phyloP scores from a whole-genome alignment of 345 rosid genomes.

The Salix koriyanagi region DNA sequence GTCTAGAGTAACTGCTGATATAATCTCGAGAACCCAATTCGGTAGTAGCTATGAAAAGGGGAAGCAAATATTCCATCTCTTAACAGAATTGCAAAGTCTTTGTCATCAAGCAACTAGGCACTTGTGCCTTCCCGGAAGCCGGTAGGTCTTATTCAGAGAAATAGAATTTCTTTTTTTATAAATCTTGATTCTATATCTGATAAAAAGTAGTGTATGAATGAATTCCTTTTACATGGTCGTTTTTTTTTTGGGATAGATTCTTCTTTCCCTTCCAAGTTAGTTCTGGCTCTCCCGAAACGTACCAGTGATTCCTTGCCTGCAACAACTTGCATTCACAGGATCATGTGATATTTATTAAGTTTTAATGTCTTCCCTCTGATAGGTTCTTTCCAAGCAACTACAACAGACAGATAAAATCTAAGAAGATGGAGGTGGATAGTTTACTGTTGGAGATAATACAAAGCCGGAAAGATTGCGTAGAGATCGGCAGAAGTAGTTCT shows the following conservation, averaged over 20 bases:
- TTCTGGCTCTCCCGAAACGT: not conserved
- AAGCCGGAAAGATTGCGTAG: slow-evolving; percentile 63
- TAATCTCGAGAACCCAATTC: slow-evolving; percentile 84
- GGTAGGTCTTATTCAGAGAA: slow-evolving; percentile 37
- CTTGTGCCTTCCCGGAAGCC: slow-evolving; percentile 86
- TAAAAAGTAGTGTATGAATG: not conserved
- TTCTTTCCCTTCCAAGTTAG: slow-evolving; percentile 2
- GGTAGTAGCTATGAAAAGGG: slow-evolving; percentile 77
- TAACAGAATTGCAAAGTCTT: slow-evolving; percentile 58
- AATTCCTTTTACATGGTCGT: not conserved
- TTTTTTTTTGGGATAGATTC: not conserved
- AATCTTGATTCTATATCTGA: not conserved
- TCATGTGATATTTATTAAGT: not conserved
- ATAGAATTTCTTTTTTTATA: not conserved
- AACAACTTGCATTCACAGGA: not conserved
- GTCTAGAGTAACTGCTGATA: slow-evolving; percentile 71
- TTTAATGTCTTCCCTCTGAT: not conserved
- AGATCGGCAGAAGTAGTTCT: slow-evolving; percentile 73
- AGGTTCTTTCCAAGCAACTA: slow-evolving; percentile 88
- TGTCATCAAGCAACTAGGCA: slow-evolving; percentile 80
- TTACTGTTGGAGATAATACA: slow-evolving; percentile 81
- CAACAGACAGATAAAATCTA: slow-evolving; percentile 75
- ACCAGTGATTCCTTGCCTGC: not conserved
- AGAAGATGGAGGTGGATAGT: slow-evolving; percentile 75
- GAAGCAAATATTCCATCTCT: slow-evolving; percentile 59